Conservation (phyloP, 208 protist genomes). For the Leptomonas seymouri region DNA sequence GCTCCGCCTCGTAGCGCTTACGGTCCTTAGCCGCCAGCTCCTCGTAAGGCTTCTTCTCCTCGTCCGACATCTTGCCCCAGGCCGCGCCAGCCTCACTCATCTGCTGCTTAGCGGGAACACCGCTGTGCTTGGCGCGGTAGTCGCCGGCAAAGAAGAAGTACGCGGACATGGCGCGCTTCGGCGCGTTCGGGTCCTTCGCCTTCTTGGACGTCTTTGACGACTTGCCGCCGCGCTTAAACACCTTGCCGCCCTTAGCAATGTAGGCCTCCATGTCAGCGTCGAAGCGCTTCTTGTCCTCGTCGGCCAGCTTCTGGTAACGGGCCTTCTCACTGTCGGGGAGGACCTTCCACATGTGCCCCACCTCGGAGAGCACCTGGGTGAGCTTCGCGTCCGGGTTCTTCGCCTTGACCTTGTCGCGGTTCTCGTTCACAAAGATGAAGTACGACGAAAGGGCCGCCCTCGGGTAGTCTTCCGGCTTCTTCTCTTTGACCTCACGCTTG, state of each 20-base stretch:
- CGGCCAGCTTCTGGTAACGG: conserved; percentile 71
- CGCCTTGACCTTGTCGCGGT: conserved; percentile 71
- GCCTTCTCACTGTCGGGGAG: conserved; percentile 69
- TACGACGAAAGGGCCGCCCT: conserved; percentile 78
- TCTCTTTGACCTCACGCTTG: conserved; percentile 59
- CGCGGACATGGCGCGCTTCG: conserved; percentile 77
- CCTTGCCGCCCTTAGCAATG: conserved; percentile 55
- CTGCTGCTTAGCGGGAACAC: conserved; percentile 61
- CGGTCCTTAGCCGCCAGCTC: conserved; percentile 81
- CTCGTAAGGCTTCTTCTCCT: conserved; percentile 82
- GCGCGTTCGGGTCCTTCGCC: conserved; percentile 83
- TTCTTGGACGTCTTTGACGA: conserved; percentile 52
- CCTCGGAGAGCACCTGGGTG: conserved; percentile 66
- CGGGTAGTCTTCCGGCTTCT: conserved; percentile 86
- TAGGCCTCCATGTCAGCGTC: conserved; percentile 80
- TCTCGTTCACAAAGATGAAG: conserved; percentile 78
- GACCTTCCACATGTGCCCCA: conserved; percentile 70
- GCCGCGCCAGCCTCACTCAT: conserved; percentile 63
- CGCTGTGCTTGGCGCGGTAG: conserved; percentile 66
- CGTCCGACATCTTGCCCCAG: conserved; percentile 70
- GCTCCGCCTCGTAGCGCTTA: conserved; percentile 78
- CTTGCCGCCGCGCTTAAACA: conserved; percentile 57
- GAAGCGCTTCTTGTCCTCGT: conserved; percentile 83
- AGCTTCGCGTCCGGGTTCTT: conserved; percentile 70
- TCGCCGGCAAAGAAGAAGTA: conserved; percentile 85